Conservation (phyloP, 768 basidiomycete species). For the Calocybe indica region DNA sequence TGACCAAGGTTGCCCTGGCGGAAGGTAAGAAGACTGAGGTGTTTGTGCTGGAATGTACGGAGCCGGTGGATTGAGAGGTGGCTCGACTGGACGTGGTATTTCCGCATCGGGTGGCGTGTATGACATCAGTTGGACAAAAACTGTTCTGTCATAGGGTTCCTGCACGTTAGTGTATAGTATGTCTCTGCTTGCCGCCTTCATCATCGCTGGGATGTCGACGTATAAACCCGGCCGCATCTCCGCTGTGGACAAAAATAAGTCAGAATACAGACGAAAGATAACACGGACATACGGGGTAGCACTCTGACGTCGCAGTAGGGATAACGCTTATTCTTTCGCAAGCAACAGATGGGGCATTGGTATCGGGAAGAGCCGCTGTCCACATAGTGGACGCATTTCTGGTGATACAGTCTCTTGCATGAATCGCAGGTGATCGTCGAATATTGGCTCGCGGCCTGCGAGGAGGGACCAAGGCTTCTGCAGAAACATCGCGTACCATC, state of each 20-base stretch:
- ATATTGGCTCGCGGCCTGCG: conserved; percentile 36
- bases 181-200: conserved; percentile 67
- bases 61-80: conserved; percentile 1
- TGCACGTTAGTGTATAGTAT: conserved; percentile 64
- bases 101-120: conserved; percentile 54
- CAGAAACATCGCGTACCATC: conserved; percentile 82
- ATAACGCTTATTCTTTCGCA: conserved; percentile 68
- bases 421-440: conserved; percentile 61
- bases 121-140: conserved; percentile 70
- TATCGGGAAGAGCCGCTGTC: conserved; percentile 28
- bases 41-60: conserved; percentile 12
- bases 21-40: conserved; percentile 7
- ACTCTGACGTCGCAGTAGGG: conserved; percentile 75
- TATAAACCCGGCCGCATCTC: conserved; percentile 47
- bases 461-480: conserved; percentile 57
- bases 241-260: conserved; percentile 10
- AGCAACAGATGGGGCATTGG: conserved; percentile 68
- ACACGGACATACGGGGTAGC: conserved; percentile 40
- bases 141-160: conserved; percentile 55
- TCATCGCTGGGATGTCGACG: conserved; percentile 68
- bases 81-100: conserved; percentile 14
- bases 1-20: conserved; percentile 30
- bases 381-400: conserved; percentile 71
- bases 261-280: conserved; percentile 1
- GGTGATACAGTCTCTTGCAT: conserved; percentile 66